Conservation (phyloP, 2,329 filamentous ascomycete genomes). For the Fusarium duplospermum region DNA sequence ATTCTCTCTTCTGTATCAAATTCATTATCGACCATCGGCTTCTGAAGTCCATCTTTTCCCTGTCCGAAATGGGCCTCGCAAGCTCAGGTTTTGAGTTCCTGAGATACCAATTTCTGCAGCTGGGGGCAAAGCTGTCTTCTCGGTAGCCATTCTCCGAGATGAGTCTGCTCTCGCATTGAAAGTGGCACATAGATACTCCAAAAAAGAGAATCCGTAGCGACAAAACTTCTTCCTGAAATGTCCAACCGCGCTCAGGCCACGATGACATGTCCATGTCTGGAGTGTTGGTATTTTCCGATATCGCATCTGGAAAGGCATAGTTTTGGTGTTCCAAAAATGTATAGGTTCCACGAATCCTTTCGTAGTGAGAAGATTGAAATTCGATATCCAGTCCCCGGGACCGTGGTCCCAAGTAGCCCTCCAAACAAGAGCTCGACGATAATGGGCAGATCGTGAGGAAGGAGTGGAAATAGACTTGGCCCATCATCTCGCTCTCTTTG, state of each 20-base stretch:
- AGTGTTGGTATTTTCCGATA: no score
- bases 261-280: not conserved
- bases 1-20: no score
- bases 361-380: not conserved
- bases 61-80: no score
- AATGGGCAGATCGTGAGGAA: not conserved
- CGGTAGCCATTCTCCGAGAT: no score
- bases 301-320: no score
- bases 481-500: not conserved
- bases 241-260: not conserved
- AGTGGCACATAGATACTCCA: not conserved
- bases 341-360: no score
- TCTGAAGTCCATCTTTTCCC: no score
- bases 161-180: not conserved
- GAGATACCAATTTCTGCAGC: no score
- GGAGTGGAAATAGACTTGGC: not conserved
- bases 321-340: no score
- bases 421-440: not conserved
- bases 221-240: not conserved
- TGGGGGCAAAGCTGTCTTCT: no score
- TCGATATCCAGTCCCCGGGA: not conserved
- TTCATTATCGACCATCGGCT: no score
- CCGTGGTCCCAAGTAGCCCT: not conserved
- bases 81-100: no score
- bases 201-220: not conserved